Evolutionary conservation across 2,329 filamentous ascomycete species (phyloP).

Genomic region (Colletotrichum siamense): DNA sequence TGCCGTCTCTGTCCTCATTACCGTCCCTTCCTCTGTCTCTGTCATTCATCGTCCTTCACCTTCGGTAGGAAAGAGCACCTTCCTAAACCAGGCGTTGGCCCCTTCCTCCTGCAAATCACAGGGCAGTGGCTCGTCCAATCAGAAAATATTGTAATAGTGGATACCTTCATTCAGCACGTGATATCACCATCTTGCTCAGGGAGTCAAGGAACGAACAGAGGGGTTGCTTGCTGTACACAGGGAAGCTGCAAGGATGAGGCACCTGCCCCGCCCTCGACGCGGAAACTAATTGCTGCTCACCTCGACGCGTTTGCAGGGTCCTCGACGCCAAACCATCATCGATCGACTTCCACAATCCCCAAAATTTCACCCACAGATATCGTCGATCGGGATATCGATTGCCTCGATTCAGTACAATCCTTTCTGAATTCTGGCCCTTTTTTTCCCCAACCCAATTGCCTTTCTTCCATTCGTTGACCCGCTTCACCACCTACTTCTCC

Average conservation of each 20-base stretch:
- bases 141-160: neutral
- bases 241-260: neutral
- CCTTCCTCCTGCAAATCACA: neutral
- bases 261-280: neutral
- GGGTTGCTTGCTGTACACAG: neutral
- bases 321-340: neutral
- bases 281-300: constrained; percentile 4
- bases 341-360: neutral
- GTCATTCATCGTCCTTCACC: neutral
- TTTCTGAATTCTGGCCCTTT: neutral
- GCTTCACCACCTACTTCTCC: neutral
- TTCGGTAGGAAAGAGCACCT: neutral
- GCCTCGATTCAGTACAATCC: neutral
- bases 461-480: neutral
- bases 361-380: neutral
- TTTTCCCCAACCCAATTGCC: too few relatives aligned
- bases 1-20: neutral
- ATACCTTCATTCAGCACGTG: neutral
- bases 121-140: neutral
- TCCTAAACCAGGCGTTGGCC: neutral
- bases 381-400: neutral
- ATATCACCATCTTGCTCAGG: neutral
- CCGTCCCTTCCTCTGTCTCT: neutral
- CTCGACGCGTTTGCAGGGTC: neutral
- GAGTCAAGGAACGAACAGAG: neutral